Base-by-base conservation (phyloP, 225 moss, liverwort and hornwort genomes). In the Bryoerythrophyllum caledonicum region DNA sequence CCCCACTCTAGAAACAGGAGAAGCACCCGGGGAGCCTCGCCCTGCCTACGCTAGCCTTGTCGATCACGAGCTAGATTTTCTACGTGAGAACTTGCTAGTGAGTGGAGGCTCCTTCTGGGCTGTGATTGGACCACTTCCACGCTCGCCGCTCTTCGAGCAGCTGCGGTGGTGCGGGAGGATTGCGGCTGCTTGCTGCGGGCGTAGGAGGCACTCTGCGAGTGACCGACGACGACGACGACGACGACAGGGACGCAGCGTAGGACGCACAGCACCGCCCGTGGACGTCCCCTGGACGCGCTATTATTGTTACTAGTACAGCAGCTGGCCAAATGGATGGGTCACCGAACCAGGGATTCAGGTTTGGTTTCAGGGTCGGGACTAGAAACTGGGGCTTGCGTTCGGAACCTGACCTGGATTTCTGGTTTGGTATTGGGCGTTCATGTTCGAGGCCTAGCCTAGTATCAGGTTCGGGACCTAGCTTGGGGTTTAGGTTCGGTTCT, bases 11-110 rank as follows among this genome's bases (percentile, higher is more conserved):
- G 4, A 28, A 15, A 17, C 28, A 26, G 28, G 7, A 16, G 15
- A 8, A 27, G 6, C 65, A 44, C 44, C 38, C n/a, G n/a, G n/a
- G 10, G 37, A 12, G 6, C 43, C 34, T 14, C 53, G 15, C 56
- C 35, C 63, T 37, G 41, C n/a, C 52, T 25, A 74, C 64, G 46
- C 64, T 40, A 65, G 65, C 65, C 26, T 55, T 74, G 74, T 65
- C 57, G 56, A 66, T 57, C 66, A 66, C 63, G 71, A 28, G 59
- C 58, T 71, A 17, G 68, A 49, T 19, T 38, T 38, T 2, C 43
- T 15, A 10, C 15, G 10, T 13, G 3, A 49, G 19, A 43, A 27
- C 62, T 62, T 5, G 62, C 62, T 61, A 21, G 60, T 13, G 14
- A 46, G 21, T 21, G 35, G 5, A 15, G 12, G 21, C 52, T 28